Base-by-base conservation (phyloP, 164 flowering plant species). In the Magnolia kwangsiensis region DNA sequence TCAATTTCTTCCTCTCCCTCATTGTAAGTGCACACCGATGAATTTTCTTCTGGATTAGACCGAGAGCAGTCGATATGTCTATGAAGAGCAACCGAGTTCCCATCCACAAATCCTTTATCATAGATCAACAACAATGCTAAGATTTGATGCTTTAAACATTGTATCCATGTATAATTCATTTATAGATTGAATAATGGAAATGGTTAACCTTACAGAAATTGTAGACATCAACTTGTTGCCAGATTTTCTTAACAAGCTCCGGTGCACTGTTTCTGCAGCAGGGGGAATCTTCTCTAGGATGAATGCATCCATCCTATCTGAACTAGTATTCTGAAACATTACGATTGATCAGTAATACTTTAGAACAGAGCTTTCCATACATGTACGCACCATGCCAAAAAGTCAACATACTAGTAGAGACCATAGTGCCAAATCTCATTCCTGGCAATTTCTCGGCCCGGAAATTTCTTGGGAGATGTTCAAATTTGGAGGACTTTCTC, bases 71-170 rank as follows among this genome's bases (percentile, higher is more conserved):
- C 72, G 77, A 78, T 5, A 88, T 78, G 75, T 91, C 96, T 49
- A 82, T 74, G 78, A 82, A 87, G 51, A 90, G 89, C 79, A 90
- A 76, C 51, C 77, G 89, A 65, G 93, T 90, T 20, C 93, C 96
- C 83, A 84, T 85, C 86, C 83, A 85, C 20, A 87, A 50, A 81
- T 86, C 89, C 95, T 90, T 73, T 21, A 78, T 24, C 72, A 80
- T 8, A 74, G 51, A 71, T 72, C 69, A 78, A 45, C 67, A 18
- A 18, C 31, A 11, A 72, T 29, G 10, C 71, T 68, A 67, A 80
- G 72, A 27, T 65, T 23, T 63, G 27, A 21, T 58, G 68, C 20
- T 51, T 72, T 63, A 67, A 27, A 27, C 29, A 27, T 1, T 27
- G 29, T 27, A 27, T 27, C 29, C 29, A 27, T 27, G 1, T 27